A percentile compares a stretch with the other conserved stretches of the same genome.
Conservation (phyloP, 805 yeast genomes). For the Cyberlindnera sargentensis region DNA sequence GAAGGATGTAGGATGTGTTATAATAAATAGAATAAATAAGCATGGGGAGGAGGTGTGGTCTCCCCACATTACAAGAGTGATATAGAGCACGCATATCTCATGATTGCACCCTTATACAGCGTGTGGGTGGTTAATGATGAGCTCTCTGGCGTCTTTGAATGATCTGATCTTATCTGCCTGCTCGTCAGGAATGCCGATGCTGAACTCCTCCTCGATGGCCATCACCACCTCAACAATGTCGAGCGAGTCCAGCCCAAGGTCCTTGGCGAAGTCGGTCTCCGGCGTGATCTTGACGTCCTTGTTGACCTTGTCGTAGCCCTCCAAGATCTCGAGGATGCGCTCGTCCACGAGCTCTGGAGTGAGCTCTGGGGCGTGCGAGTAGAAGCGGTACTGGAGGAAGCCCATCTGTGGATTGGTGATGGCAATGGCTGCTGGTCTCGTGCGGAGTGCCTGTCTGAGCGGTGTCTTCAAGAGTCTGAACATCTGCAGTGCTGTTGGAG, state of each 20-base stretch:
- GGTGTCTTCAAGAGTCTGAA: no score
- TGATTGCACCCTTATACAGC: conserved; percentile 10
- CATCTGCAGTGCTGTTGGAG: no score
- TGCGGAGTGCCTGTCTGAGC: no score
- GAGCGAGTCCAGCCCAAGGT: conserved; percentile 63
- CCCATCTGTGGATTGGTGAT: no score
- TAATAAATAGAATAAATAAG: no score
- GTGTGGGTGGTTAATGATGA: conserved; percentile 37
- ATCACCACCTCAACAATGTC: conserved; percentile 68
- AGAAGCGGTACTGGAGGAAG: conserved; percentile 22
- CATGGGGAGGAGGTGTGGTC: no score
- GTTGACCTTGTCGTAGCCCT: conserved; percentile 51
- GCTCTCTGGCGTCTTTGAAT: conserved; percentile 78
- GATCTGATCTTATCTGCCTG: conserved; percentile 83
- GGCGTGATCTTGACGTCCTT: conserved; percentile 24
- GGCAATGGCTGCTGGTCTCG: no score
- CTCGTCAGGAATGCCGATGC: conserved; percentile 66
- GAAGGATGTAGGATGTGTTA: no score
- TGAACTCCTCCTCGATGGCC: conserved; percentile 65
- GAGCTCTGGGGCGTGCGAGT: conserved; percentile 54
- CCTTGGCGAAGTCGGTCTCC: conserved; percentile 52
- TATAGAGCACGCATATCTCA: no score
- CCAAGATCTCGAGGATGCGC: conserved; percentile 56
- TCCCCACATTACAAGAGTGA: no score
- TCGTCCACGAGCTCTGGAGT: conserved; percentile 57